Evolutionary conservation across 2,329 filamentous ascomycete species (phyloP).

Genomic region (Cercospora berteroae): DNA sequence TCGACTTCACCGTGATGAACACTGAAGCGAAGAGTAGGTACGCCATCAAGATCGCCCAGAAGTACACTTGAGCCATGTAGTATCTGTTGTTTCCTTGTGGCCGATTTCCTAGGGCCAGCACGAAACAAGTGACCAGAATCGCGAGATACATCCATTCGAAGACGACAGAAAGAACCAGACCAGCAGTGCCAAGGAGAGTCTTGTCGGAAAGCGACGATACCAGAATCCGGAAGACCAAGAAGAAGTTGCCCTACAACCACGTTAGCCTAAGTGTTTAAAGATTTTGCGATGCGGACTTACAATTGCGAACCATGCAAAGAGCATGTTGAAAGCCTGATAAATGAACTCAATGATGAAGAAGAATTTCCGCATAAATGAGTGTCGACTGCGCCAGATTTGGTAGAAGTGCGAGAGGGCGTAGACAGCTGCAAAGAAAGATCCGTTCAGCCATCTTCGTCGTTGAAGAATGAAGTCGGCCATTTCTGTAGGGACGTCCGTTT

Average conservation of each 20-base stretch:
- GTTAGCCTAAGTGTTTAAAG: constrained; percentile 3
- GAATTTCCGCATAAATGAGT: constrained; percentile 81
- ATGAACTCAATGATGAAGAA: constrained; percentile 90
- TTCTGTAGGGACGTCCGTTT: constrained; percentile 93
- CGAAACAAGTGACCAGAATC: constrained; percentile 89
- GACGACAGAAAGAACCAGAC: constrained; percentile 77
- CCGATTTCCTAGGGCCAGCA: constrained; percentile 88
- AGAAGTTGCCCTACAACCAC: constrained; percentile 74
- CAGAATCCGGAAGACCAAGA: constrained; percentile 95
- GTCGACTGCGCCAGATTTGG: constrained; percentile 90
- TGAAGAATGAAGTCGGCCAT: constrained; percentile 95
- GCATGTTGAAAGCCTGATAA: constrained; percentile 94
- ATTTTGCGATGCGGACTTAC: constrained; percentile 43
- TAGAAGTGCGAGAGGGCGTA: constrained; percentile 95
- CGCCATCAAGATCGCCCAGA: constrained; percentile 95
- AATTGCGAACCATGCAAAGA: constrained; percentile 98
- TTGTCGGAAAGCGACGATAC: constrained; percentile 75
- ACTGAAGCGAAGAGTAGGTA: constrained; percentile 94
- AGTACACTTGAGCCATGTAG: constrained; percentile 97
- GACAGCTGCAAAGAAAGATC: constrained; percentile 95
- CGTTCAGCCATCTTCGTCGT: constrained; percentile 94
- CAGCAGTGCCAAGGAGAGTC: constrained; percentile 70
- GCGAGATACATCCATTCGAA: constrained; percentile 97
- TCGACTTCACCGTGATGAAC: constrained; percentile 86
- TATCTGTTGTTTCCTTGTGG: constrained; percentile 90